These are phyloP conservation scores for Parathielavia appendiculata DNA, from an alignment of 495 filamentous ascomycete species.

Conservation along the genomic window DNA sequence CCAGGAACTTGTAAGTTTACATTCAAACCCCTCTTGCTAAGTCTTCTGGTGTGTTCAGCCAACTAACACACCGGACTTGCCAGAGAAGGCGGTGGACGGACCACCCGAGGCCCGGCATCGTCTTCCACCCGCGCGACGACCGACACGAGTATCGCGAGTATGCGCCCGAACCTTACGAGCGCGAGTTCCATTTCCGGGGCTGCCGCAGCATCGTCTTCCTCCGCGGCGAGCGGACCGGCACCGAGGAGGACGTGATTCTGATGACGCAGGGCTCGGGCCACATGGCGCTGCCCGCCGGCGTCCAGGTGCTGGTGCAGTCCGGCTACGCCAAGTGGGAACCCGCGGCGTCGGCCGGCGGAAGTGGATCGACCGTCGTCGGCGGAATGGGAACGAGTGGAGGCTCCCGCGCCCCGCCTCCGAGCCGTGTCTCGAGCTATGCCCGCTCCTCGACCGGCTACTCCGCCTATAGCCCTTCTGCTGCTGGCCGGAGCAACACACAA, in stretches of 20 bases:
- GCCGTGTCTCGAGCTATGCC: slow-evolving; percentile 20
- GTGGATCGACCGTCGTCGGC: slow-evolving; percentile 11
- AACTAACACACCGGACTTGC: slow-evolving; percentile 6
- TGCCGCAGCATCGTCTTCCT: slow-evolving; percentile 25
- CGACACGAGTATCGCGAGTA: slow-evolving; percentile 7
- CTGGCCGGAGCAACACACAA: background rate
- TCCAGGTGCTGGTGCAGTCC: slow-evolving; percentile 21
- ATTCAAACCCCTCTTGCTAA: too few species aligned
- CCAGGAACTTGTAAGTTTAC: slow-evolving; percentile 16
- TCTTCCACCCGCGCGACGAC: slow-evolving; percentile 12
- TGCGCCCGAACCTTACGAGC: slow-evolving; percentile 20
- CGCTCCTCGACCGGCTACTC: slow-evolving; percentile 14
- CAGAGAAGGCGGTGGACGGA: slow-evolving; percentile 24
- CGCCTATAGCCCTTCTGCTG: slow-evolving; percentile 9
- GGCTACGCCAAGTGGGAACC: slow-evolving; percentile 20
- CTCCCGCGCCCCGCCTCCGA: slow-evolving; percentile 23
- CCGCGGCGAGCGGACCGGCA: slow-evolving; percentile 11
- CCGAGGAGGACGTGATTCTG: slow-evolving; percentile 21
- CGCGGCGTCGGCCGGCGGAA: background rate
- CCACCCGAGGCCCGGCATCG: slow-evolving; percentile 15
- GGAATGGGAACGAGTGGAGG: background rate
- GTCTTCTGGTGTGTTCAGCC: too few species aligned
- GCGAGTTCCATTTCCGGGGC: slow-evolving; percentile 26
- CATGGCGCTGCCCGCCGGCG: slow-evolving; percentile 28
- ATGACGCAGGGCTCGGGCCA: slow-evolving; percentile 23